Evolutionary conservation across 2,329 filamentous ascomycete species (phyloP).

Genomic region (Fusarium sp.): DNA sequence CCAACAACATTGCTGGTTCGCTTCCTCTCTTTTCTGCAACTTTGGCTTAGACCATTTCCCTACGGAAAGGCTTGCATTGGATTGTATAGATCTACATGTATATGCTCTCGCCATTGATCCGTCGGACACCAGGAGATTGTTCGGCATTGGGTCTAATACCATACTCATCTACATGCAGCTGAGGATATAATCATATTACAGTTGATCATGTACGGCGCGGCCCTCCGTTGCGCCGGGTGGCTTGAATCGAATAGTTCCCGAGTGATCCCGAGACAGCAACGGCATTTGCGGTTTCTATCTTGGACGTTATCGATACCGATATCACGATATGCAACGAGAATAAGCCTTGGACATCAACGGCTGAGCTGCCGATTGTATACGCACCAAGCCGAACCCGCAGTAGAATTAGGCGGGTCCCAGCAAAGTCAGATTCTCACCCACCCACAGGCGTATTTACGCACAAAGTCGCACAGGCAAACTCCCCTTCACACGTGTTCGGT

Average conservation of each 20-base stretch:
- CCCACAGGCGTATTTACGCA: constrained; percentile 10
- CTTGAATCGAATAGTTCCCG: constrained; percentile 15
- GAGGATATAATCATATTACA: constrained; percentile 13
- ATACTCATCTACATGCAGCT: constrained; percentile 14
- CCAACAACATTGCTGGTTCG: background rate
- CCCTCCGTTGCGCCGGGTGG: constrained; percentile 30
- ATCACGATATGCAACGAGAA: background rate
- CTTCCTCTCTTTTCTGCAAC: background rate
- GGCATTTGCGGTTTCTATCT: constrained; percentile 2
- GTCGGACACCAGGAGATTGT: constrained; percentile 31
- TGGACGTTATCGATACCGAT: constrained; percentile 24
- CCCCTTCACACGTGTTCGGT: constrained; percentile 34
- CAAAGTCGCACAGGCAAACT: constrained; percentile 26
- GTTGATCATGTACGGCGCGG: constrained; percentile 28
- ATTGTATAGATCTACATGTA: constrained; percentile 8
- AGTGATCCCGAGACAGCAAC: constrained; percentile 26
- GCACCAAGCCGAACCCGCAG: constrained; percentile 33
- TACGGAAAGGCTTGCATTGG: background rate
- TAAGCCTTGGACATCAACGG: constrained; percentile 16
- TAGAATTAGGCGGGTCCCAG: constrained; percentile 33
- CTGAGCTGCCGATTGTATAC: constrained; percentile 22
- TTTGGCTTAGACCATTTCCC: constrained; percentile 7
- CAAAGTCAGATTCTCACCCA: constrained; percentile 29
- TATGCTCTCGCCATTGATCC: constrained; percentile 2
- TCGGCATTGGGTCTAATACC: constrained; percentile 27